Percentiles rank a stretch among this genome's conserved stretches.
Conservation (phyloP, 345 rosid genomes). For the Psidium guajava region DNA sequence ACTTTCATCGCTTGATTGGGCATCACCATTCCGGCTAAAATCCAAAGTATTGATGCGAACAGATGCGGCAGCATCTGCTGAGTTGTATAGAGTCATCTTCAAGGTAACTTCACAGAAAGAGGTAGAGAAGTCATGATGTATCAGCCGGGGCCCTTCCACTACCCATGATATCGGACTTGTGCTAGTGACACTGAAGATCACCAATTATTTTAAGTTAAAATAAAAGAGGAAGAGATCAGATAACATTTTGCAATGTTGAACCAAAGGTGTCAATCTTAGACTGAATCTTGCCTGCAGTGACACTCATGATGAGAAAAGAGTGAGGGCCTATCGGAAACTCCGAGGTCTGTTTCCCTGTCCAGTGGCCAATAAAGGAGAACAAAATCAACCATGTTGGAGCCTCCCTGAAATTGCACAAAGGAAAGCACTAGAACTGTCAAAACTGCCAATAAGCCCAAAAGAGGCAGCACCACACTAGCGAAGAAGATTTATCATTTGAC, state of each 20-base stretch:
- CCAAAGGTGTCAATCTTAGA: not conserved
- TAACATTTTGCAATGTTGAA: not conserved
- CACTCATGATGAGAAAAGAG: slow-evolving; percentile 75
- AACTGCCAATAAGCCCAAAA: not conserved
- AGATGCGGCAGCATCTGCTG: slow-evolving; percentile 31
- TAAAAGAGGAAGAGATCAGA: not conserved
- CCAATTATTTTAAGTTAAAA: not conserved
- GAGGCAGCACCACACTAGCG: not conserved
- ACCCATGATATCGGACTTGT: slow-evolving; percentile 66
- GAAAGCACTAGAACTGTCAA: not conserved
- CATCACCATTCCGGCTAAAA: slow-evolving; percentile 2
- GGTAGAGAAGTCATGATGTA: slow-evolving; percentile 50
- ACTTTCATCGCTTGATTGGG: slow-evolving; percentile 15
- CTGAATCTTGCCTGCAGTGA: slow-evolving; percentile 53
- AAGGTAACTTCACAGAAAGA: slow-evolving; percentile 52
- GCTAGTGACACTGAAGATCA: slow-evolving; percentile 40
- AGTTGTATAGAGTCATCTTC: slow-evolving; percentile 58
- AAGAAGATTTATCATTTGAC: not conserved
- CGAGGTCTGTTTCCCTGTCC: slow-evolving; percentile 21
- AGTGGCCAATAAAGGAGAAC: slow-evolving; percentile 45
- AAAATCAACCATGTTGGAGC: slow-evolving; percentile 50
- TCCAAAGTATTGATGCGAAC: slow-evolving; percentile 40
- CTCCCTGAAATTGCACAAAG: slow-evolving; percentile 33
- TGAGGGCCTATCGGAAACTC: slow-evolving; percentile 23
- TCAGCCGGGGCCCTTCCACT: slow-evolving; percentile 47